Percentiles rank a stretch among this genome's conserved stretches.
Evolutionary conservation across 345 rosid genomes (phyloP).

Genomic region (Psidium friedrichsthalianum): DNA sequence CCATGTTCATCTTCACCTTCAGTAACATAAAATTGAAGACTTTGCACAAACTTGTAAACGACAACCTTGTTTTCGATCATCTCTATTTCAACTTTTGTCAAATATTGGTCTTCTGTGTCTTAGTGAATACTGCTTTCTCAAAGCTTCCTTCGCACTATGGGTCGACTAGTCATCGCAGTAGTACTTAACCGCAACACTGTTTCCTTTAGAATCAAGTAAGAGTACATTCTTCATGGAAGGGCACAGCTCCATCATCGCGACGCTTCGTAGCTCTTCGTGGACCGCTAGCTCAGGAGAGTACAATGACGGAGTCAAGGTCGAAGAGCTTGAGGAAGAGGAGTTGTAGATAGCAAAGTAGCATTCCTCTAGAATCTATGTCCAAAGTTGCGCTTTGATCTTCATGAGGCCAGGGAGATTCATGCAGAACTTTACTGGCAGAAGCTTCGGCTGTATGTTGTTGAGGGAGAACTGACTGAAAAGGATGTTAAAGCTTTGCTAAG

Average conservation of each 20-base stretch:
- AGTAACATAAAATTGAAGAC: constrained; percentile 77
- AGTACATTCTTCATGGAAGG: constrained; percentile 62
- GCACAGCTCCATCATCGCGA: constrained; percentile 25
- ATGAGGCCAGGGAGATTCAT: too few relatives aligned
- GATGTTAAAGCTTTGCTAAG: too few relatives aligned
- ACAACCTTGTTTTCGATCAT: constrained; percentile 54
- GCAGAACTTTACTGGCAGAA: too few relatives aligned
- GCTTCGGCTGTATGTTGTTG: too few relatives aligned
- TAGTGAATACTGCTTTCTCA: constrained; percentile 63
- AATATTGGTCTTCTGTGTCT: constrained; percentile 58
- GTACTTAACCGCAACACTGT: constrained; percentile 68
- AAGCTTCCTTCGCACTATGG: constrained; percentile 58
- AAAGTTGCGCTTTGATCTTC: too few relatives aligned
- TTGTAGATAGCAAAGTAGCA: too few relatives aligned
- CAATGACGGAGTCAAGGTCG: neutral
- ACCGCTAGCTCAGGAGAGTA: too few relatives aligned
- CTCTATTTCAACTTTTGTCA: constrained; percentile 50
- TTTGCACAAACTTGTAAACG: constrained; percentile 75
- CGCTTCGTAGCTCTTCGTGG: neutral
- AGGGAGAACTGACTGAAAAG: too few relatives aligned
- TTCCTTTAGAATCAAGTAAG: constrained; percentile 74
- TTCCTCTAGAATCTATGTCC: too few relatives aligned
- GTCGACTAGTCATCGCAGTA: constrained; percentile 74
- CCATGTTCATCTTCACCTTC: constrained; percentile 85
- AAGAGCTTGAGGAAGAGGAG: too few relatives aligned